phyloP scores from a whole-genome alignment of 1,284 basidiomycete genomes.

The Ceratobasidium sp. region DNA sequence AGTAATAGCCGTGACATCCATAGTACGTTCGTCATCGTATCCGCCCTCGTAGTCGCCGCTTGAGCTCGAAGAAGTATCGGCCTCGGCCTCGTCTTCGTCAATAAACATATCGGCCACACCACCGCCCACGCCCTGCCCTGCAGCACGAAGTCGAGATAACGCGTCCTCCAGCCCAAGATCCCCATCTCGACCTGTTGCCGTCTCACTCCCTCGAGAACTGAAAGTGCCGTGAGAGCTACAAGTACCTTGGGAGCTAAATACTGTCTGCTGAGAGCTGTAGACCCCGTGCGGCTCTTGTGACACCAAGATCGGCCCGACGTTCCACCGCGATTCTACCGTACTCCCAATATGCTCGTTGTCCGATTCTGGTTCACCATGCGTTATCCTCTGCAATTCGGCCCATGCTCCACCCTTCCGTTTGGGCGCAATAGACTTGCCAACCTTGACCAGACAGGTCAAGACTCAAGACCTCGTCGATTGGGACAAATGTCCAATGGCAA shows the following conservation, averaged over 20 bases:
- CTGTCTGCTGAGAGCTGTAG: conserved; percentile 10
- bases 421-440: conserved; percentile 32
- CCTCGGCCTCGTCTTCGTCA: conserved; percentile 36
- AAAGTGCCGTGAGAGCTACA: conserved; percentile 23
- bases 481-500: no score
- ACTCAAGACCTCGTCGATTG: no score
- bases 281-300: conserved; percentile 11
- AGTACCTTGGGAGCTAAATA: conserved; percentile 18
- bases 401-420: conserved; percentile 43
- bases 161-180: conserved; percentile 32
- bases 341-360: conserved; percentile 34
- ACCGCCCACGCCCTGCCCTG: conserved; percentile 42
- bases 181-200: neutral
- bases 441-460: conserved; percentile 38
- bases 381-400: conserved; percentile 45
- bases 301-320: conserved; percentile 1
- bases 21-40: conserved; percentile 37
- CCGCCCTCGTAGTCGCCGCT: conserved; percentile 34
- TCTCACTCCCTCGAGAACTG: conserved; percentile 38
- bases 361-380: conserved; percentile 10
- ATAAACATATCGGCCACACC: conserved; percentile 43
- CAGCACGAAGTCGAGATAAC: conserved; percentile 21
- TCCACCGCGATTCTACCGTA: conserved; percentile 10
- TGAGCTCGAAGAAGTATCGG: no score
- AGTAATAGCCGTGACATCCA: conserved; percentile 39